Conservation (phyloP, 163 green algal species). For the Scenedesmus sp. region DNA sequence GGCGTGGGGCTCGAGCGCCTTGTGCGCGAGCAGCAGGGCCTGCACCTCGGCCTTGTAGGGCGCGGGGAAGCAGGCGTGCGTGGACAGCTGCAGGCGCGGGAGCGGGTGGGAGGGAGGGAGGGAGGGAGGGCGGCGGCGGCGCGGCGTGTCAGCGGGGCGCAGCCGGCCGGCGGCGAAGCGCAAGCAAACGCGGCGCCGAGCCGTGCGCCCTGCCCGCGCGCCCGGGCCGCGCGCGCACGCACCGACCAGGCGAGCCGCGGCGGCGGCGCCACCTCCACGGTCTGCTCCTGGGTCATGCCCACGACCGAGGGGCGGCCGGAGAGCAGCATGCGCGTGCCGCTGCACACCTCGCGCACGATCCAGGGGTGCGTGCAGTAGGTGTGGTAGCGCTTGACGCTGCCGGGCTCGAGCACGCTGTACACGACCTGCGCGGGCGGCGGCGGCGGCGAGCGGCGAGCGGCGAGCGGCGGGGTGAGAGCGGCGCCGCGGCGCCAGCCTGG, state of each 20-base stretch:
- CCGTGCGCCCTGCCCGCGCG: background rate
- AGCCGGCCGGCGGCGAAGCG: no score
- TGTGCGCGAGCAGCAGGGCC: slow-evolving; percentile 42
- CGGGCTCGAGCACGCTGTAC: slow-evolving; percentile 48
- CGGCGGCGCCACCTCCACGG: slow-evolving; percentile 26
- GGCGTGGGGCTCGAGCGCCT: slow-evolving; percentile 14
- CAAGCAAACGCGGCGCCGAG: background rate
- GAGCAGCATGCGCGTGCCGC: slow-evolving; percentile 49
- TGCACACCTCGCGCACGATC: slow-evolving; percentile 46
- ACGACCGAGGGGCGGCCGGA: slow-evolving; percentile 17
- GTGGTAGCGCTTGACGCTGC: slow-evolving; percentile 41
- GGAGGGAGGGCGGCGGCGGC: no score
- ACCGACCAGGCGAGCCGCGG: slow-evolving; percentile 24
- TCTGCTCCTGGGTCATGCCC: slow-evolving; percentile 23
- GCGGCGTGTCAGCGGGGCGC: background rate
- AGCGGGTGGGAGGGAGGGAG: no score
- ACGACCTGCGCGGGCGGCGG: slow-evolving; percentile 28
- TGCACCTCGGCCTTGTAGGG: slow-evolving; percentile 20
- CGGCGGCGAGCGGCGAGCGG: background rate
- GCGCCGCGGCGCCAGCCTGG: no score
- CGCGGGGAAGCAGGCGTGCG: slow-evolving; percentile 34
- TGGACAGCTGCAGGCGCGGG: slow-evolving; percentile 8
- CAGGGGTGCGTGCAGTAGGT: slow-evolving; percentile 49
- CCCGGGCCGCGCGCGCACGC: background rate
- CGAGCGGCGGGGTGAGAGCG: background rate